Percentiles rank a stretch among this genome's conserved stretches.
phyloP scores from a whole-genome alignment of 208 protist genomes.

The Acanthamoeba sp. region DNA sequence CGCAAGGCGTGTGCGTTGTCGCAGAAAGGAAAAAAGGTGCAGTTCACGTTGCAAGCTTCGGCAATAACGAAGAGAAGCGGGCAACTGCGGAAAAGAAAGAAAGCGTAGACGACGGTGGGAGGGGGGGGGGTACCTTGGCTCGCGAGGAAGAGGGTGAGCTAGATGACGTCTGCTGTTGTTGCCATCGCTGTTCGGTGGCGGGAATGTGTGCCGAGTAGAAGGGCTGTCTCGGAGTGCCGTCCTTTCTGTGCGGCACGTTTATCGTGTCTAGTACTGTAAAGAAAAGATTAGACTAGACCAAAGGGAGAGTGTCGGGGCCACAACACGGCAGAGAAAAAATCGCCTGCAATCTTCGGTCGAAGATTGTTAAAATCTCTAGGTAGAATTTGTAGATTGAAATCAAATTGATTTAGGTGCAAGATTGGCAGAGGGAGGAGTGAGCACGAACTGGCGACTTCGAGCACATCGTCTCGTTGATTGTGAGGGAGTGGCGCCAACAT shows the following conservation, averaged over 20 bases:
- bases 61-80: neutral
- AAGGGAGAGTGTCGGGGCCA: no score
- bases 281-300: neutral
- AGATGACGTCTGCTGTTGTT: neutral
- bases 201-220: neutral
- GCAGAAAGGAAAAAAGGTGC: neutral
- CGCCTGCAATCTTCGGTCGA: neutral
- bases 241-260: neutral
- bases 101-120: neutral
- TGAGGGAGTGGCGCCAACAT: neutral
- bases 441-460: neutral
- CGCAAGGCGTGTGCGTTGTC: neutral
- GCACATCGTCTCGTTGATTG: neutral
- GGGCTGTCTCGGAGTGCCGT: neutral
- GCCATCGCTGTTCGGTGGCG: constrained; percentile 7
- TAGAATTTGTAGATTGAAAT: neutral
- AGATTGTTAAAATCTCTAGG: neutral
- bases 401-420: neutral
- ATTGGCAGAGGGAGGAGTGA: neutral
- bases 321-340: neutral
- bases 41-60: no score
- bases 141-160: neutral
- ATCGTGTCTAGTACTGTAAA: neutral
- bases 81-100: neutral
- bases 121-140: neutral